Conservation (phyloP, 305 asterid genomes). For the Caryopteris hybrid region DNA sequence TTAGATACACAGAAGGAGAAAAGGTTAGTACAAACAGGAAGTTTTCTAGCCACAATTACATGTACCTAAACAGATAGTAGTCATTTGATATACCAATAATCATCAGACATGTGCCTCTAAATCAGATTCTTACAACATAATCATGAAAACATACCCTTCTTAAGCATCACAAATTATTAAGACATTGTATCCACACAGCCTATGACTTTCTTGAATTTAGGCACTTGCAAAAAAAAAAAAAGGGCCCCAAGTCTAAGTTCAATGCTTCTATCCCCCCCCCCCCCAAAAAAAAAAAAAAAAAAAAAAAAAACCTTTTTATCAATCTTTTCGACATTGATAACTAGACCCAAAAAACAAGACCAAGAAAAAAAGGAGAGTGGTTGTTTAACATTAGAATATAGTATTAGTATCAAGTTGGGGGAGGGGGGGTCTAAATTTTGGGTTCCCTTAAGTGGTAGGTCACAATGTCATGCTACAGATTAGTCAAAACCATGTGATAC, state of each 20-base stretch:
- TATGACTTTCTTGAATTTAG: conserved; percentile 16
- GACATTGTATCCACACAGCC: conserved; percentile 14
- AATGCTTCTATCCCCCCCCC: conserved; percentile 32
- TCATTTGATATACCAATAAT: not conserved
- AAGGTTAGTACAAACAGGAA: not conserved
- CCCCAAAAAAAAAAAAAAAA: not conserved
- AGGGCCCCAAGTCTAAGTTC: conserved; percentile 32
- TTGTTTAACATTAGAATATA: conserved; percentile 3
- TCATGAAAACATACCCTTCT: not conserved
- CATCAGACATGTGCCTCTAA: not conserved
- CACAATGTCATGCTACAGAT: conserved; percentile 45
- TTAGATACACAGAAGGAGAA: not conserved
- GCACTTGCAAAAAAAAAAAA: conserved; percentile 4
- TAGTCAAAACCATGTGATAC: conserved; percentile 63
- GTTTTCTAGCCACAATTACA: not conserved
- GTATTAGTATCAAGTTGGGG: conserved; percentile 6
- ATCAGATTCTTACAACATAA: not conserved
- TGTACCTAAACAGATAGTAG: not conserved
- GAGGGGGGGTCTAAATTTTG: not conserved
- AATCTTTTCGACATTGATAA: not conserved
- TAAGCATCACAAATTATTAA: conserved; percentile 8
- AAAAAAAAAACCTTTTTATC: not conserved
- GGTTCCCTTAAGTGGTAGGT: conserved; percentile 47
- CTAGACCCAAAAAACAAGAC: not conserved
- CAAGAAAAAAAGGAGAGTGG: not conserved